phyloP scores from a whole-genome alignment of 441 rosid genomes.

The Isatis lusitanica region DNA sequence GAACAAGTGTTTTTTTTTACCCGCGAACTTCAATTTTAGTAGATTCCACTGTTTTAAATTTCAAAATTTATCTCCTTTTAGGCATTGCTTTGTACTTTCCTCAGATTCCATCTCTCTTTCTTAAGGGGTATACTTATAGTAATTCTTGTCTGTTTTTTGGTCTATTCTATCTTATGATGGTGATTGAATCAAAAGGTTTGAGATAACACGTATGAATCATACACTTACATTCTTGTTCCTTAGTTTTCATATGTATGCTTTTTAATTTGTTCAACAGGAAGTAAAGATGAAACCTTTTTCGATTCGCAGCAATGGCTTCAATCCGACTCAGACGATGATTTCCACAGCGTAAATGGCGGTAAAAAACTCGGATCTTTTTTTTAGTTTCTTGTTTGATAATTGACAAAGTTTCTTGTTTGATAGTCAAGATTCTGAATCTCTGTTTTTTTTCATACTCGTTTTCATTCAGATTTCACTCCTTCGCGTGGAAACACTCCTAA shows the following conservation, averaged over 20 bases:
- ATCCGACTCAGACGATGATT: constrained; percentile 86
- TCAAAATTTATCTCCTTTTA: background rate
- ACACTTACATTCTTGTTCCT: background rate
- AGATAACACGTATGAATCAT: background rate
- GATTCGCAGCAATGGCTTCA: constrained; percentile 77
- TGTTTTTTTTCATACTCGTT: background rate
- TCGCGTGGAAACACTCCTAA: constrained; percentile 63
- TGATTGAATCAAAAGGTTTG: background rate
- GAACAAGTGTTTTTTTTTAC: background rate
- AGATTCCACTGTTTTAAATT: constrained; percentile 6
- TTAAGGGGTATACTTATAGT: background rate
- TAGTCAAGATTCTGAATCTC: background rate
- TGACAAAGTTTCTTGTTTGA: no score
- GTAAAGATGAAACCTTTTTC: constrained; percentile 86
- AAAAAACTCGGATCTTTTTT: background rate
- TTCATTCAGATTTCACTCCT: constrained; percentile 81
- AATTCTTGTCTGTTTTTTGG: background rate
- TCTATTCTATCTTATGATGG: background rate
- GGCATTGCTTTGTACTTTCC: background rate
- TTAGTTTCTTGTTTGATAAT: background rate
- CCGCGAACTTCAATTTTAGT: constrained; percentile 3
- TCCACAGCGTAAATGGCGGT: constrained; percentile 93
- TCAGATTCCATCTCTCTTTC: background rate
- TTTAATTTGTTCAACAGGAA: constrained; percentile 49
- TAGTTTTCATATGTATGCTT: background rate